phyloP scores from a whole-genome alignment of 805 yeast genomes.

The Teunomyces stri region DNA sequence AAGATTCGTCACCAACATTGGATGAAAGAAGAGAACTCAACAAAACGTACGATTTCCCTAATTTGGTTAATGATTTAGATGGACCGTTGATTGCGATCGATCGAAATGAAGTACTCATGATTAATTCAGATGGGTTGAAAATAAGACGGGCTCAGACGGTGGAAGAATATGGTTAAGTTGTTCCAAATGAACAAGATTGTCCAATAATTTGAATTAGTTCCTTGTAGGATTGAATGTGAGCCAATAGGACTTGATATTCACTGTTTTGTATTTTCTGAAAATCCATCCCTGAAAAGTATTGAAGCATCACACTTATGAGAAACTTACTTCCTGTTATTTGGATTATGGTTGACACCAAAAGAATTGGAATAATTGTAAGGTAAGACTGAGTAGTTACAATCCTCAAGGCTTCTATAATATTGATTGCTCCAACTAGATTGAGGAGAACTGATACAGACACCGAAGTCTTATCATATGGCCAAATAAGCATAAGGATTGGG shows the following conservation, averaged over 20 bases:
- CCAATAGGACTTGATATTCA: conserved; percentile 9
- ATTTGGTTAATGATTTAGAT: conserved; percentile 63
- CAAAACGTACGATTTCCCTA: conserved; percentile 77
- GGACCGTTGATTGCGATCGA: conserved; percentile 83
- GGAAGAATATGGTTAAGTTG: conserved; percentile 1
- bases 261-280: conserved; percentile 8
- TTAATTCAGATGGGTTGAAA: conserved; percentile 26
- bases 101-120: conserved; percentile 36
- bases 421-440: conserved; percentile 57
- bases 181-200: neutral
- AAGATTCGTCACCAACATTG: conserved; percentile 47
- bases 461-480: conserved; percentile 87
- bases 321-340: conserved; percentile 14
- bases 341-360: conserved; percentile 14
- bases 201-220: neutral
- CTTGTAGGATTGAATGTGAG: conserved; percentile 1
- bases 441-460: conserved; percentile 55
- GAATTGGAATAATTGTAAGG: conserved; percentile 11
- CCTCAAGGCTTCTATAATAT: conserved; percentile 58
- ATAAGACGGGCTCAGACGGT: conserved; percentile 1
- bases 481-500: conserved; percentile 89
- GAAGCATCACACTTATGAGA: conserved; percentile 13
- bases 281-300: conserved; percentile 11
- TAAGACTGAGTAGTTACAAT: conserved; percentile 20
- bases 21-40: conserved; percentile 76